A percentile compares a stretch with the other conserved stretches of the same genome.
Evolutionary conservation across 2,329 filamentous ascomycete species (phyloP).

Genomic region (Cercospora sp.): DNA sequence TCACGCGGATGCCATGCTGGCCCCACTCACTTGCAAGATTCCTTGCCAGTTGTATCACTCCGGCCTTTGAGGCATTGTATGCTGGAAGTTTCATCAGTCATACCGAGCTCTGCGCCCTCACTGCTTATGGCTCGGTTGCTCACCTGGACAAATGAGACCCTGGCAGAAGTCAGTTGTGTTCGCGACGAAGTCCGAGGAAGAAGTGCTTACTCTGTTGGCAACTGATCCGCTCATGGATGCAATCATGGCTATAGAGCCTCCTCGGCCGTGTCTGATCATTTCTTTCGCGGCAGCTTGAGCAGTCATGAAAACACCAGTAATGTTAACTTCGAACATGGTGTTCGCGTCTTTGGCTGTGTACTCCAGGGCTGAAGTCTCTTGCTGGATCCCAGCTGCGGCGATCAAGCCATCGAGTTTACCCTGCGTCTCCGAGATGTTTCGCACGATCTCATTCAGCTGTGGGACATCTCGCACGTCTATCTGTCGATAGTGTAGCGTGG

Average conservation of each 20-base stretch:
- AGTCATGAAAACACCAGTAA: constrained; percentile 64
- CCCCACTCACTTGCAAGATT: constrained; percentile 76
- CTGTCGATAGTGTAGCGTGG: constrained; percentile 70
- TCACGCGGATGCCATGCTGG: constrained; percentile 68
- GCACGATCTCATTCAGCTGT: constrained; percentile 65
- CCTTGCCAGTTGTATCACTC: constrained; percentile 68
- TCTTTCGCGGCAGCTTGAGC: constrained; percentile 63
- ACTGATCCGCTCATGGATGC: constrained; percentile 63
- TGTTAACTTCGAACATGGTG: constrained; percentile 58
- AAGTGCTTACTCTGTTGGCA: constrained; percentile 59
- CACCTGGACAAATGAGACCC: constrained; percentile 57
- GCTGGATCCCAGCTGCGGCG: constrained; percentile 73
- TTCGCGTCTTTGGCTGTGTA: constrained; percentile 65
- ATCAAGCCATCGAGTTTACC: constrained; percentile 78
- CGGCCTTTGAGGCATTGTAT: constrained; percentile 76
- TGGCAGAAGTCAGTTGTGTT: constrained; percentile 36
- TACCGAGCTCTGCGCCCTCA: not conserved
- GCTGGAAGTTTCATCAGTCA: constrained; percentile 45
- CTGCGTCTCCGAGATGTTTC: constrained; percentile 66
- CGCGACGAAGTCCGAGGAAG: not conserved
- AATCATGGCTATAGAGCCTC: constrained; percentile 63
- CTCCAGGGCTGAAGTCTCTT: constrained; percentile 79
- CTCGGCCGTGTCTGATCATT: constrained; percentile 61
- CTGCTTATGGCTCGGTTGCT: not conserved
- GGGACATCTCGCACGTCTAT: constrained; percentile 76